Conservation (phyloP, 805 yeast genomes). For the Nematodospora valgi region DNA sequence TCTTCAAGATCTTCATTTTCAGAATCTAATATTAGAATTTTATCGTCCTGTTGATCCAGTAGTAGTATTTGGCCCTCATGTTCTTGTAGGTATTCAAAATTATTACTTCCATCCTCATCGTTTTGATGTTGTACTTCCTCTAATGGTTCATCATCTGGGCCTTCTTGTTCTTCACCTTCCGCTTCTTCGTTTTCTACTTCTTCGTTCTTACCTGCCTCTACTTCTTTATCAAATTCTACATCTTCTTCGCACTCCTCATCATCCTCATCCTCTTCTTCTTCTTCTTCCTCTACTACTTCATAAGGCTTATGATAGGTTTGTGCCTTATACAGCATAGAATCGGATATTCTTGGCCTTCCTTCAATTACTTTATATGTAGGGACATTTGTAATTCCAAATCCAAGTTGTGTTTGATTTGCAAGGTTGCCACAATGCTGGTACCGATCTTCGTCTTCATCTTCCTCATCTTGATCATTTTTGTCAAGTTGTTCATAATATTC, state of each 20-base stretch:
- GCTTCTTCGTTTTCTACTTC: conserved; percentile 9
- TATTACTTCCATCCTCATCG: conserved; percentile 17
- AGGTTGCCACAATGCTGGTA: not conserved
- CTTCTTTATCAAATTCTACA: conserved; percentile 11
- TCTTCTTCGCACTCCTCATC: conserved; percentile 9
- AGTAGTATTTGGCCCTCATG: conserved; percentile 1
- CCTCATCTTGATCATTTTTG: conserved; percentile 7
- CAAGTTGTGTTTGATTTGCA: not conserved
- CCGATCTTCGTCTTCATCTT: conserved; percentile 7
- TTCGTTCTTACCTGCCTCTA: conserved; percentile 26
- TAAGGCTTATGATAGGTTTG: conserved; percentile 6
- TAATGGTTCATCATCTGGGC: conserved; percentile 5
- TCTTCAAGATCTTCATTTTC: conserved; percentile 5
- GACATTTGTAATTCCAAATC: conserved; percentile 3
- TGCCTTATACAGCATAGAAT: not conserved
- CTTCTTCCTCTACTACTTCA: conserved; percentile 7
- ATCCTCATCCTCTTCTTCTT: conserved; percentile 7
- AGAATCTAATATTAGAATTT: conserved; percentile 3
- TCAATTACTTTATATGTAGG: conserved; percentile 6
- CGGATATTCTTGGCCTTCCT: conserved; percentile 11
- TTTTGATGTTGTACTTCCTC: conserved; percentile 29
- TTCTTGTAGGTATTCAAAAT: not conserved
- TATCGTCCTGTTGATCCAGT: not conserved
- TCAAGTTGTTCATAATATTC: conserved; percentile 4
- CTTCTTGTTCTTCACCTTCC: conserved; percentile 9